Evolutionary conservation across 306 rosid species (phyloP).

Genomic region (Prinsepia uniflora): DNA sequence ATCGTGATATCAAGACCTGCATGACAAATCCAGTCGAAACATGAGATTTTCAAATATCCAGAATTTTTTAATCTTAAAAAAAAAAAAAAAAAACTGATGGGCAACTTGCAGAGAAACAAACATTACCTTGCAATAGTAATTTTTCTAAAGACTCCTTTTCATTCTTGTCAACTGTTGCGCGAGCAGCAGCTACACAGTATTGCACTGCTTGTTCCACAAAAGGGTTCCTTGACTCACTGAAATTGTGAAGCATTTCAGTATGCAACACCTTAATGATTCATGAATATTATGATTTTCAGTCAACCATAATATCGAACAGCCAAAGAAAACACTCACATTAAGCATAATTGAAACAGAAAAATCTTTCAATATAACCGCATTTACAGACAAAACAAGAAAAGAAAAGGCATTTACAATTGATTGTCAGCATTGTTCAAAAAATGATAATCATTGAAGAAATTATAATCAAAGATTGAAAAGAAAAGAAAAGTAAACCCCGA

Average conservation of each 20-base stretch:
- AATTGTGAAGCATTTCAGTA: conserved; percentile 31
- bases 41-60: conserved; percentile 18
- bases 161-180: conserved; percentile 54
- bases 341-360: not conserved
- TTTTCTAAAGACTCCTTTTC: conserved; percentile 54
- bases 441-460: not conserved
- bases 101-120: conserved; percentile 11
- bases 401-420: too few relatives aligned
- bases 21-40: conserved; percentile 31
- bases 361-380: not conserved
- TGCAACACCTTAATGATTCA: conserved; percentile 16
- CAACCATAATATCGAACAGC: too few relatives aligned
- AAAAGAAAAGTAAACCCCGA: too few relatives aligned
- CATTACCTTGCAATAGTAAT: conserved; percentile 68
- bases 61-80: not conserved
- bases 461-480: not conserved
- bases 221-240: conserved; percentile 79
- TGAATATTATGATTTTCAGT: not conserved
- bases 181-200: conserved; percentile 83
- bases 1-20: conserved; percentile 92
- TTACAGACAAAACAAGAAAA: too few relatives aligned
- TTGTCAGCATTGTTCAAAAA: not conserved
- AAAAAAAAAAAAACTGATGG: conserved; percentile 6
- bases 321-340: not conserved
- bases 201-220: conserved; percentile 92